phyloP scores from a whole-genome alignment of 2,329 filamentous ascomycete species.

The Fusarium sp. region DNA sequence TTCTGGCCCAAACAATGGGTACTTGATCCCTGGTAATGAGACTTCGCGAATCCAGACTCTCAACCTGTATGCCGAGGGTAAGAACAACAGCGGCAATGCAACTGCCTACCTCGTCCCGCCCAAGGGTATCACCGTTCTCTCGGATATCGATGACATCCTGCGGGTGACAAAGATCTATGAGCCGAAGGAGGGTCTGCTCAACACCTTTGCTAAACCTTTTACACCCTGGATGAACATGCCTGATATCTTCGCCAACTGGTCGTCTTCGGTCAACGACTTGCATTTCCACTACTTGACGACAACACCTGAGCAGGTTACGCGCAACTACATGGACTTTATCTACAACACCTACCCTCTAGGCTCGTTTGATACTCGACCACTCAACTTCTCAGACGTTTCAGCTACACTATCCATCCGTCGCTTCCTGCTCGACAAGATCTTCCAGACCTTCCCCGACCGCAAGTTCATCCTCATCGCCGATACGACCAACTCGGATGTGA shows the following conservation, averaged over 20 bases:
- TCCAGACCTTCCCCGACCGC: slow-evolving; percentile 80
- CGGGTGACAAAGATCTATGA: slow-evolving; percentile 86
- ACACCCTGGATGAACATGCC: slow-evolving; percentile 85
- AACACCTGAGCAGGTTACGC: slow-evolving; percentile 82
- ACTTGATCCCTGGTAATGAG: slow-evolving; percentile 73
- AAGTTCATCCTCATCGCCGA: slow-evolving; percentile 84
- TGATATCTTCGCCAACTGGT: slow-evolving; percentile 83
- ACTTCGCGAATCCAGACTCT: slow-evolving; percentile 76
- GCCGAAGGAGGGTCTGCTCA: slow-evolving; percentile 80
- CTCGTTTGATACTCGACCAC: slow-evolving; percentile 82
- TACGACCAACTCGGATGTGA: slow-evolving; percentile 82
- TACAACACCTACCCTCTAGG: slow-evolving; percentile 84
- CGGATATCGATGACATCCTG: slow-evolving; percentile 85
- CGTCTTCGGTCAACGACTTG: slow-evolving; percentile 72
- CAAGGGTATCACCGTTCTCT: slow-evolving; percentile 78
- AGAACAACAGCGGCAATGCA: slow-evolving; percentile 75
- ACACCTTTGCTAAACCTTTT: slow-evolving; percentile 81
- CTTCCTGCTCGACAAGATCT: slow-evolving; percentile 78
- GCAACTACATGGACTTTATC: slow-evolving; percentile 86
- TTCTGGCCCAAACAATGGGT: slow-evolving; percentile 63
- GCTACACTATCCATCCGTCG: slow-evolving; percentile 80
- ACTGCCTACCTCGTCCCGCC: slow-evolving; percentile 83
- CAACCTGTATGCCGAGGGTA: slow-evolving; percentile 77
- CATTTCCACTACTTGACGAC: slow-evolving; percentile 90
- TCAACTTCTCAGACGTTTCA: slow-evolving; percentile 84